These are phyloP conservation scores for Ustulina deusta DNA, from an alignment of 2,329 filamentous ascomycete species.

Conservation along the genomic window DNA sequence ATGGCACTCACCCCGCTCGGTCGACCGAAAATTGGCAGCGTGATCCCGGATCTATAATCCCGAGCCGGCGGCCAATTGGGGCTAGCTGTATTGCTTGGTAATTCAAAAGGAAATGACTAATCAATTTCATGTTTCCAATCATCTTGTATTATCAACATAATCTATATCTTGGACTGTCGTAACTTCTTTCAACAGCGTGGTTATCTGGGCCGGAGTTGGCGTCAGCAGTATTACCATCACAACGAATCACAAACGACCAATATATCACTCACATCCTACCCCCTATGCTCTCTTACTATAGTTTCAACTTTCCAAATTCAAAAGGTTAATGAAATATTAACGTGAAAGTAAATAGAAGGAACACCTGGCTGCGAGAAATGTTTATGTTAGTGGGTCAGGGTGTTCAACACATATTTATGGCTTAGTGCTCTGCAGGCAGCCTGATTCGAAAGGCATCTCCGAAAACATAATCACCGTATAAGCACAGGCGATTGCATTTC, in stretches of 20 bases:
- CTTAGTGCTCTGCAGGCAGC: too few relatives aligned
- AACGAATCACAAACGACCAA: not conserved
- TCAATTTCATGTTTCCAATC: not conserved
- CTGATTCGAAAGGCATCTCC: too few relatives aligned
- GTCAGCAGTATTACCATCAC: not conserved
- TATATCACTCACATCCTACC: not conserved
- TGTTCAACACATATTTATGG: too few relatives aligned
- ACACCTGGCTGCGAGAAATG: too few relatives aligned
- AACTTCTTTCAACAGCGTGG: not conserved
- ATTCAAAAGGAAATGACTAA: constrained; percentile 12
- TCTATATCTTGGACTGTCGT: not conserved
- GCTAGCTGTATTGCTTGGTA: constrained; percentile 17
- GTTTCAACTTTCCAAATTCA: too few relatives aligned
- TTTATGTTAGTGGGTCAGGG: too few relatives aligned
- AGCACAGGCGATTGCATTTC: too few relatives aligned
- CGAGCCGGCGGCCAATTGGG: not conserved
- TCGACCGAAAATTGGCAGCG: not conserved
- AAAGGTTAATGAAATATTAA: too few relatives aligned
- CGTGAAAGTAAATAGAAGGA: too few relatives aligned
- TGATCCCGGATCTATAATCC: not conserved
- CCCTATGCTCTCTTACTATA: not conserved
- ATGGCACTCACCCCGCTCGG: constrained; percentile 15
- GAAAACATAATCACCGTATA: too few relatives aligned
- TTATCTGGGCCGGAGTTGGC: not conserved
- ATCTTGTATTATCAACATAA: not conserved